Conservation (phyloP, 75 land plant species). For the Gnetum montanum region DNA sequence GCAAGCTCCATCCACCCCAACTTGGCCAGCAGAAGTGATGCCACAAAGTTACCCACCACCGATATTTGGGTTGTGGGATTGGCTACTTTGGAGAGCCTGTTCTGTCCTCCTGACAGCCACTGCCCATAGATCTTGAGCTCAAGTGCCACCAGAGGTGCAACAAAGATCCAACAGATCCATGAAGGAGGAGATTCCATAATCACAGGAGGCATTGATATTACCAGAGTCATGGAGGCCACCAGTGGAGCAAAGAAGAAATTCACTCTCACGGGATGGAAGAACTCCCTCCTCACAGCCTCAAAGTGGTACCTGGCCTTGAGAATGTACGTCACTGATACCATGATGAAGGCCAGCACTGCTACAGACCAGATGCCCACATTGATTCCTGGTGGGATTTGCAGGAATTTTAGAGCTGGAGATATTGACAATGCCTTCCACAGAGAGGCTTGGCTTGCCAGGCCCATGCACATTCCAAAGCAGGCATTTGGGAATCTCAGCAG, state of each 20-base stretch:
- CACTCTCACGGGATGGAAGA: slow-evolving; percentile 26
- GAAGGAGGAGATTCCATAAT: slow-evolving; percentile 14
- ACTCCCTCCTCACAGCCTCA: slow-evolving; percentile 33
- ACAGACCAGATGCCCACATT: slow-evolving; percentile 24
- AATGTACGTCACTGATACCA: slow-evolving; percentile 8
- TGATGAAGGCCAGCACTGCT: slow-evolving; percentile 8
- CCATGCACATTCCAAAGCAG: slow-evolving; percentile 27
- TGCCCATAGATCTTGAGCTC: slow-evolving; percentile 78
- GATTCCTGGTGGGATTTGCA: slow-evolving; percentile 17
- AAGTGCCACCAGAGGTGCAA: slow-evolving; percentile 20
- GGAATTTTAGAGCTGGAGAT: slow-evolving; percentile 10
- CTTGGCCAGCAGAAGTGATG: slow-evolving; percentile 53
- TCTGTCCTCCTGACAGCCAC: slow-evolving; percentile 89
- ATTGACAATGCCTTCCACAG: slow-evolving; percentile 25
- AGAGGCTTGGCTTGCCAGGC: slow-evolving; percentile 27
- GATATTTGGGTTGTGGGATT: slow-evolving; percentile 88
- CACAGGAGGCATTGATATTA: slow-evolving; percentile 15
- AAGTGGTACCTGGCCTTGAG: slow-evolving; percentile 15
- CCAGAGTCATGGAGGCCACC: slow-evolving; percentile 17
- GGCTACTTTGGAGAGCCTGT: slow-evolving; percentile 75
- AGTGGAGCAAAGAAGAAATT: slow-evolving; percentile 44
- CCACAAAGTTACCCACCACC: slow-evolving; percentile 89
- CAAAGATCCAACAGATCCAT: slow-evolving; percentile 16
- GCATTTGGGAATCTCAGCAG: slow-evolving; percentile 29
- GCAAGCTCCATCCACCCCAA: slow-evolving; percentile 76